These are phyloP conservation scores for Ophiostoma perfectum DNA, from an alignment of 2,329 filamentous ascomycete genomes.

Conservation along the genomic window DNA sequence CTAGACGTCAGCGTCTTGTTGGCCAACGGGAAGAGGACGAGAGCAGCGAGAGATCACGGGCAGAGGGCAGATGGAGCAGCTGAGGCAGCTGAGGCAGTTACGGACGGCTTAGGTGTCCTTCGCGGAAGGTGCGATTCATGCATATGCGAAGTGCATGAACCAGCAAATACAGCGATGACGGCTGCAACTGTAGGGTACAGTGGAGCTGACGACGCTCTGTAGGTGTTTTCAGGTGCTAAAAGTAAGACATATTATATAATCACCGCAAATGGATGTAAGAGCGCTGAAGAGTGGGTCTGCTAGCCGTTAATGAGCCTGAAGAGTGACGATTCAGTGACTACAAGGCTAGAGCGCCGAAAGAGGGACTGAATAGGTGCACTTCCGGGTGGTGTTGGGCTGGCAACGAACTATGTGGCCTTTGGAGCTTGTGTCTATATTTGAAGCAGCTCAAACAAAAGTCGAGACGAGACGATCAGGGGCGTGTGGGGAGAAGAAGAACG, in stretches of 20 bases:
- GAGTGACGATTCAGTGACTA: neutral
- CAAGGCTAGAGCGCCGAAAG: constrained; percentile 17
- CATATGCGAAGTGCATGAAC: neutral
- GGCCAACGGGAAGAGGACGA: neutral
- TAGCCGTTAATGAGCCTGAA: neutral
- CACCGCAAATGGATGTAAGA: constrained; percentile 17
- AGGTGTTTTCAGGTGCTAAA: neutral
- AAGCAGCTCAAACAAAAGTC: neutral
- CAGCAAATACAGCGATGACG: too few species aligned
- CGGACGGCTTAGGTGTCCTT: constrained; percentile 18
- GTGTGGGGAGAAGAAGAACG: neutral
- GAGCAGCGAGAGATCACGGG: too few species aligned
- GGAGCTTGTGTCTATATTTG: too few species aligned
- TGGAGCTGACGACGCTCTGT: neutral
- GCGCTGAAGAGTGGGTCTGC: constrained; percentile 8
- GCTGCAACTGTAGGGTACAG: too few species aligned
- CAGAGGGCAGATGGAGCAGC: too few species aligned
- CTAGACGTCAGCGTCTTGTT: neutral
- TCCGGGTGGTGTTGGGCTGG: constrained; percentile 8
- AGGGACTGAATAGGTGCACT: constrained; percentile 20
- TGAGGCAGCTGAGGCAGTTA: constrained; percentile 10
- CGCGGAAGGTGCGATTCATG: constrained; percentile 11
- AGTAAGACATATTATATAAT: neutral
- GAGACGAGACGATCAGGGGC: neutral
- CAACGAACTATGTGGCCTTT: too few species aligned